Conservation (phyloP, 805 yeast genomes). For the Candida parachauliodes region DNA sequence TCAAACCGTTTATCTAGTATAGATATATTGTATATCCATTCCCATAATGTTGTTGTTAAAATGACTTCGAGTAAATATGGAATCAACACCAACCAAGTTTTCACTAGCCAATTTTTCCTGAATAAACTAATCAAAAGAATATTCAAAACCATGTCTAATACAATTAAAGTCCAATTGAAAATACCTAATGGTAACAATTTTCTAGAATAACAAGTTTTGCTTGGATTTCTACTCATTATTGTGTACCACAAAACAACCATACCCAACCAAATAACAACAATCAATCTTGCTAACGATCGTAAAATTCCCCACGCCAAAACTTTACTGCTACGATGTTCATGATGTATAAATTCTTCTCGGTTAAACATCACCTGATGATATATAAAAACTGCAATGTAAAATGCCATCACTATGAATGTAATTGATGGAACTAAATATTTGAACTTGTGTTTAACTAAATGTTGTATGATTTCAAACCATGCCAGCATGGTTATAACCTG, state of each 20-base stretch:
- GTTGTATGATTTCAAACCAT: constrained; percentile 50
- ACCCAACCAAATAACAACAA: constrained; percentile 26
- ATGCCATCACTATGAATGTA: constrained; percentile 28
- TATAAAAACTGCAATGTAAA: constrained; percentile 16
- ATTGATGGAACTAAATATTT: constrained; percentile 23
- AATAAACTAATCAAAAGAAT: constrained; percentile 24
- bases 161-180: constrained; percentile 38
- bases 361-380: constrained; percentile 12
- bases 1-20: constrained; percentile 48
- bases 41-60: constrained; percentile 57
- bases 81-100: constrained; percentile 47
- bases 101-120: constrained; percentile 33
- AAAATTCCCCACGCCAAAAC: constrained; percentile 22
- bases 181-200: constrained; percentile 48
- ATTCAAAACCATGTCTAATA: constrained; percentile 32
- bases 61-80: constrained; percentile 46
- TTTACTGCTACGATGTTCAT: neutral
- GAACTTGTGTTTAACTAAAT: constrained; percentile 24
- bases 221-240: constrained; percentile 29
- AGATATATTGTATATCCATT: constrained; percentile 58
- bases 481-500: constrained; percentile 48
- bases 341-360: constrained; percentile 1
- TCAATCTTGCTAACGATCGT: constrained; percentile 25
- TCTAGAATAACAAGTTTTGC: constrained; percentile 43
- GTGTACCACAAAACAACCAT: constrained; percentile 37